Base-by-base conservation (phyloP, 2,329 filamentous ascomycete genomes). In the Macrophomina phaseolina region DNA sequence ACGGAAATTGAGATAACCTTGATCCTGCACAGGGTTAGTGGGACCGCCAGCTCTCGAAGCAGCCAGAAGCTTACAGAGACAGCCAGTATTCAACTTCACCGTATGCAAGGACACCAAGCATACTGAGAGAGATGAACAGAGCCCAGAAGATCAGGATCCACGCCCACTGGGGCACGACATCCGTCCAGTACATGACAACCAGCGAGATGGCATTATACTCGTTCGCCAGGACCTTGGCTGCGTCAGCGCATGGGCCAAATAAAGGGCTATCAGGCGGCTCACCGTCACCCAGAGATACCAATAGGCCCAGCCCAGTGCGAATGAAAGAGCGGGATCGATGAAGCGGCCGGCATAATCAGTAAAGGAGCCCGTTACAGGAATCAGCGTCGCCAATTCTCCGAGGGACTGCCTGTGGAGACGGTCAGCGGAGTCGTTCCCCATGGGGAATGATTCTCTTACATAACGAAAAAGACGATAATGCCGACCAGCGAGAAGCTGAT, bases 11-110 rank as follows among this genome's bases (percentile, higher is more conserved):
- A 60, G 46, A 70, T 53, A 36, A 70, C 65, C 48, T 70, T 70
- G 64, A 68, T 65, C 52, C 58, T 62, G 12, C 16, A 9, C 12
- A 16, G 18, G 1, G 32, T 49, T 4, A 49, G n/a, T 18, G 34
- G 32, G 11, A 1, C 12, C 7, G 5, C 2, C 6, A 12, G n/a
- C 1, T 23, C 38, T 45, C 23, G 23, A 23, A 14, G 46, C 12
- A n/a, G 76, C 76, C 1, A 11, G 52, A 8, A 38, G 16, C 58
- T 62, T 38, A 62, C 58, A 38, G 55, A 8, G 60, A 64, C n/a
- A 81, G 68, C 75, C 77, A 81, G 65, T 80, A 82, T 69, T 87
- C 84, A 58, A 84, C 79, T 68, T 86, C 85, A n/a, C 84, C 84
- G 69, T 84, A 86, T 23, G 83, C 77, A 34, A 81, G 55, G n/a